Base-by-base conservation (phyloP, 2,329 filamentous ascomycete genomes). In the Ophiostoma piceae region DNA sequence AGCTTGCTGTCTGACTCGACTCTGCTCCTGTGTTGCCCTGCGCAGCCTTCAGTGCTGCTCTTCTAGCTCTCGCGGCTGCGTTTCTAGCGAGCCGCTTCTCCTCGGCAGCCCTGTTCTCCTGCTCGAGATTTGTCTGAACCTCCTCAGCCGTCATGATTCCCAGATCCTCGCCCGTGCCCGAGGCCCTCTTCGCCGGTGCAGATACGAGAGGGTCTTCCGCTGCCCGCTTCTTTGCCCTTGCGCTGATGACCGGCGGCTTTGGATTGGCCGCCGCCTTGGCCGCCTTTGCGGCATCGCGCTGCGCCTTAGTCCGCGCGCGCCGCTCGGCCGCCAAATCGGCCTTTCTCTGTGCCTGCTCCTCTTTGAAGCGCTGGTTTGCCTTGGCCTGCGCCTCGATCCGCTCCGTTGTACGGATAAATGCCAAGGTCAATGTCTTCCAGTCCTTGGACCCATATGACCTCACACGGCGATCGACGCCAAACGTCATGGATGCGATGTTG, bases 401-500 rank as follows among this genome's bases (percentile, higher is more conserved):
- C 39, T 66, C 65, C 5, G 12, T 32, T 26, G 70, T 57, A 4
- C 70, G 54, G 4, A 69, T 16, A 9, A 71, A 71, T 4, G 26
- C 19, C 22, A 62, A 16, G 26, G 57, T 62, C 3, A 32, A 62
- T 62, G 22, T 32, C 8, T 16, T 16, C 57, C 26, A 29, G 16
- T 26, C 14, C 26, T 62, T 22, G 22, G 9, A 22, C 11, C n/a
- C 3, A 14, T 29, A 22, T 22, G 39, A 43, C 39, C 43, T 60
- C 1, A 41, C 14, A 14, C 4, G 12, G 14, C 57, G 51, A n/a
- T 71, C 67, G 26, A 37, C 26, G 8, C 70, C 70, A 54, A 71
- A 19, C 8, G 39, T 67, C 51, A 71, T 19, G 37, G 57, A 47
- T 16, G 70, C 70, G 41, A 71, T 65, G 26, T 67, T 41, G 19